Evolutionary conservation across 2,329 filamentous ascomycete genomes (phyloP), one percentile per base, ranked within the genome.

Genomic region (Allantophomopsis lycopodina): DNA sequence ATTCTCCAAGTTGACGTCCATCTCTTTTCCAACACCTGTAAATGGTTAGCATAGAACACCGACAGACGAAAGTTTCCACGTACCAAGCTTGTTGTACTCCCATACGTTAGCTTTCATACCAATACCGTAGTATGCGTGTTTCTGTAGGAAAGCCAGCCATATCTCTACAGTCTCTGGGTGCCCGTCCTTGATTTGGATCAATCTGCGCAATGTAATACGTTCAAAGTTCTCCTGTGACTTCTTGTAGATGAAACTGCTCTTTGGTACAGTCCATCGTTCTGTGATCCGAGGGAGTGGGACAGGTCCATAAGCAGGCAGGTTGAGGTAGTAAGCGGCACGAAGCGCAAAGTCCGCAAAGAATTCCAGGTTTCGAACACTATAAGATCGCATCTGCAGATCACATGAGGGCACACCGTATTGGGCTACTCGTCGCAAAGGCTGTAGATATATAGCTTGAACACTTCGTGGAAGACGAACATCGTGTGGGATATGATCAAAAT

Each of bases 71-170:
- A 4, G 8, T 28, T 10, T 8, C 6, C n/a, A 46, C 60, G 46
- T 70, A 82, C 82, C 79, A 43, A 88, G 57, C 42, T 73, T 71
- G 53, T 82, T 77, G 60, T 85, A 88, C 56, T 94, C 85, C 78
- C 83, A 98, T 37, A 96, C 73, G 58, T 98, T 95, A 39, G 91
- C 91, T 71, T 98, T 98, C 87, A 98, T 93, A 52, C 91, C 91
- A 32, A 96, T 80, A n/a, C 91, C 91, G 50, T 93, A 84, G 58
- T 91, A 94, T 33, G 87, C 84, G 56, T 95, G 82, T 62, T 94
- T 94, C 55, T 83, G 76, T 55, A 98, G 60, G 56, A 94, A 96
- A 0, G 86, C 87, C 42, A 98, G 65, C 91, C 91, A 98, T 20
- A 88, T 61, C 60, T 93, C 82, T 30, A 98, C 87, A 1, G 78